A percentile compares a stretch with the other conserved stretches of the same genome.
These are phyloP conservation scores for Tetracentron sinense DNA, from an alignment of 164 flowering plant species.

Conservation along the genomic window DNA sequence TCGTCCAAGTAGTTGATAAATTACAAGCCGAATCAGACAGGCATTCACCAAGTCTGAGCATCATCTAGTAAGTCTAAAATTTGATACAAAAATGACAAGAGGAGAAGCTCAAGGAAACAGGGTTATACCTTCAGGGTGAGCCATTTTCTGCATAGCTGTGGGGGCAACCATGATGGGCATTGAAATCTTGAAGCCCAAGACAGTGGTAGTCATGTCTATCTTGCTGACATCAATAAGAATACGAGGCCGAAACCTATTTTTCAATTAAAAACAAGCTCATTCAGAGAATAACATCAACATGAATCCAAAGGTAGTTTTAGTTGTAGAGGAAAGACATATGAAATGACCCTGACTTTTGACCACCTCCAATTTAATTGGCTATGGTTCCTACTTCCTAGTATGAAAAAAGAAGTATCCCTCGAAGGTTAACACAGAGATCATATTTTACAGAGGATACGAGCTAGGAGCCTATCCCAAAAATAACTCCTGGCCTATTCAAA, in stretches of 20 bases:
- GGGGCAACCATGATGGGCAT: slow-evolving; percentile 70
- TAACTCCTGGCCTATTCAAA: background rate
- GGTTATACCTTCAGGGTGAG: slow-evolving; percentile 54
- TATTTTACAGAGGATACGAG: background rate
- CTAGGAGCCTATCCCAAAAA: background rate
- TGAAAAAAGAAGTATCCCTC: too few relatives aligned
- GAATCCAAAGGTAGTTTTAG: background rate
- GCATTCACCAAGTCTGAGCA: background rate
- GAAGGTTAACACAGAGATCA: background rate
- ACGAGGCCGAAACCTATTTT: slow-evolving; percentile 49
- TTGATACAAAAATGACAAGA: background rate
- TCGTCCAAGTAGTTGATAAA: background rate
- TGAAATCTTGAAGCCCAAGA: slow-evolving; percentile 55
- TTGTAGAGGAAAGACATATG: background rate
- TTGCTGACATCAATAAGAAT: slow-evolving; percentile 53
- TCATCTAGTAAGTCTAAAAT: background rate
- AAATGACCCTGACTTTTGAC: too few relatives aligned
- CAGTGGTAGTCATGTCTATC: slow-evolving; percentile 49
- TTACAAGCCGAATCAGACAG: background rate
- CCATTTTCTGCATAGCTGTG: slow-evolving; percentile 61
- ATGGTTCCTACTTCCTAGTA: background rate
- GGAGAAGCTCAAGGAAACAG: background rate
- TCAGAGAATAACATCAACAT: background rate
- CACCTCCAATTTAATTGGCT: too few relatives aligned
- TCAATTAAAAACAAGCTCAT: background rate